Percentiles rank a stretch among this genome's conserved stretches.
Conservation (phyloP, 805 yeast species). For the Candida berthetii region DNA sequence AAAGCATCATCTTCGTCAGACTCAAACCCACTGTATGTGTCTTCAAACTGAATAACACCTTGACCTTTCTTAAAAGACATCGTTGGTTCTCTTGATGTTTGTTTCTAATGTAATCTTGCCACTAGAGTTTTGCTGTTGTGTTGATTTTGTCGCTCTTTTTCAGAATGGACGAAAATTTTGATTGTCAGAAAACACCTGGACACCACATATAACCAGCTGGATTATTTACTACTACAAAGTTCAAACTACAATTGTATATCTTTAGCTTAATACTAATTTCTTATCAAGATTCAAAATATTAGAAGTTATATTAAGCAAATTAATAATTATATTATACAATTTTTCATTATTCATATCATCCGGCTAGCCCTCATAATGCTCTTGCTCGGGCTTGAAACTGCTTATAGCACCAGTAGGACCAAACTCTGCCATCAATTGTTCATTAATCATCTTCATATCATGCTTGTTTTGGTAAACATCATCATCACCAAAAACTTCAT, state of each 20-base stretch:
- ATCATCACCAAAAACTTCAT: constrained; percentile 4
- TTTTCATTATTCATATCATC: too few species aligned
- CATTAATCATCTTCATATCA: constrained; percentile 1
- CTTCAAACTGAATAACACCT: constrained; percentile 66
- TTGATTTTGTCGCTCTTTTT: not conserved
- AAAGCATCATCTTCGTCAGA: constrained; percentile 72
- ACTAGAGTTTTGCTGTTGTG: not conserved
- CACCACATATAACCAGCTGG: not conserved
- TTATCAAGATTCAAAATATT: too few species aligned
- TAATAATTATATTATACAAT: too few species aligned
- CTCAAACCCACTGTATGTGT: constrained; percentile 75
- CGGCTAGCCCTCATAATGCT: too few species aligned
- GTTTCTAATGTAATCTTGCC: not conserved
- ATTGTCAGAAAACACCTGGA: not conserved
- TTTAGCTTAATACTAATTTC: too few species aligned
- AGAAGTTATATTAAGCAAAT: too few species aligned
- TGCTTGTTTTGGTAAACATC: constrained; percentile 4
- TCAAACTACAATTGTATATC: too few species aligned
- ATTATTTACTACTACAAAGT: too few species aligned
- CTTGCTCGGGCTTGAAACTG: too few species aligned
- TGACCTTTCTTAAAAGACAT: constrained; percentile 1
- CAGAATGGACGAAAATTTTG: not conserved
- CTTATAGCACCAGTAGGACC: not conserved
- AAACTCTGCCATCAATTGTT: not conserved
- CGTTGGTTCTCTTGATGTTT: not conserved